Base-by-base conservation (phyloP, 164 flowering plant species). In the Echeveria elegans region DNA sequence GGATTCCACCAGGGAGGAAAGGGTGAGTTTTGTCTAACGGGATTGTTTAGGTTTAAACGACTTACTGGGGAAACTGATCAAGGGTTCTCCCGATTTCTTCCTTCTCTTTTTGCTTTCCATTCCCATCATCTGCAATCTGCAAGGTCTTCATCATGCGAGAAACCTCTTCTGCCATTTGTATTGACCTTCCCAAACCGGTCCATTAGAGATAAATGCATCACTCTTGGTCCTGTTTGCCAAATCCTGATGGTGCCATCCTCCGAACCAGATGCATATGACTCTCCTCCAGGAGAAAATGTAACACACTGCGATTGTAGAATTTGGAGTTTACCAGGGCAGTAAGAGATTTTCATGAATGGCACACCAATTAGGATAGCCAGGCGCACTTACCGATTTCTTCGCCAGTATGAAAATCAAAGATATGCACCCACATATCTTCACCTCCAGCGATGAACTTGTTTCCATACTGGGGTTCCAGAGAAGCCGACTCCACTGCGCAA, bases 161-260 rank as follows among this genome's bases (percentile, higher is more conserved):
- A 9, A 82, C 81, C 63, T 88, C 96, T 10, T 82, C 88, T 0
- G 78, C n/a, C 84, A 7, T 72, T 58, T 47, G 81, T 85, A 74
- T 82, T 87, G 63, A 80, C 75, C 64, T 85, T 80, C 19, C 80
- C 84, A n/a, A 19, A 73, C 61, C 8, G 78, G 63, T 12, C 85
- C 89, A 73, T 83, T 87, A 41, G 76, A 50, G 11, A 75, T 16
- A 72, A 41, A 4, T 2, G 74, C 31, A 29, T 85, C 89, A 62
- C 61, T 68, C 28, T 85, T 4, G 96, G 92, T 21, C 82, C 85
- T 6, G 86, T 85, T 76, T 89, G 96, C 99, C 99, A 94, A 77
- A 91, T 91, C 77, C 99, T 86, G 60, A 94, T 84, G 47, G 99
- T 89, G 48, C 99, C 99, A 72, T 94, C 99, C 73, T 94, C 99